Conservation (phyloP, 1,284 basidiomycete genomes). For the Cutaneotrichosporon cutaneum region DNA sequence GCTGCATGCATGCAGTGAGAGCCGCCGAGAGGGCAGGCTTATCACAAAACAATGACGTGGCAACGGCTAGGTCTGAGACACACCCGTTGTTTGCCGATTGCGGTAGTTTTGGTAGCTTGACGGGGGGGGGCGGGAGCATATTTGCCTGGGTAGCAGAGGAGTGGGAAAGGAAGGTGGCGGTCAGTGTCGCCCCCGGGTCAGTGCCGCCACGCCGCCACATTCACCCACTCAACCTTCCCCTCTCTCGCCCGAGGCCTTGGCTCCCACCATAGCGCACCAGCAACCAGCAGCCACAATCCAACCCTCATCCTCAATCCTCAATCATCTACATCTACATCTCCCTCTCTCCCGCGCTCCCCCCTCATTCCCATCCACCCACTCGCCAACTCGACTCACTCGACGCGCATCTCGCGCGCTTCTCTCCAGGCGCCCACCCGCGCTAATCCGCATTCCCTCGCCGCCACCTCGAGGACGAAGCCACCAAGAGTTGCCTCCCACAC, state of each 20-base stretch:
- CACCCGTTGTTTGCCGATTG: background rate
- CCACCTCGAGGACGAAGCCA: background rate
- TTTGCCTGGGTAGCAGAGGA: background rate
- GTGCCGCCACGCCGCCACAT: background rate
- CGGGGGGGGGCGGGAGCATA: background rate
- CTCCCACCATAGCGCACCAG: background rate
- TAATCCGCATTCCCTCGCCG: background rate
- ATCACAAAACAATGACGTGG: conserved; percentile 3
- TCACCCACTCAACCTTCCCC: background rate
- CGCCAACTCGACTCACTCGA: background rate
- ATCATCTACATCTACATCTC: background rate
- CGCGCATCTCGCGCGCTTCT: background rate
- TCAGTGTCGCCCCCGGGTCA: background rate
- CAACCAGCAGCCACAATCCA: background rate
- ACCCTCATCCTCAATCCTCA: background rate
- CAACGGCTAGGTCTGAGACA: no score
- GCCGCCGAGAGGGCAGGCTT: background rate
- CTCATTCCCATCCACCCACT: no score
- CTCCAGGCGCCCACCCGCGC: background rate
- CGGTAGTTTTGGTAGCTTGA: background rate
- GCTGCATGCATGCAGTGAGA: background rate
- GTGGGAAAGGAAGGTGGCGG: background rate
- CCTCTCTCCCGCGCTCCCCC: no score
- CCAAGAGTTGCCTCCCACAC: background rate
- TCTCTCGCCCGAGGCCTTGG: background rate